Conservation (phyloP, 768 basidiomycete genomes). For the Pleurotus salmoneostramineus region DNA sequence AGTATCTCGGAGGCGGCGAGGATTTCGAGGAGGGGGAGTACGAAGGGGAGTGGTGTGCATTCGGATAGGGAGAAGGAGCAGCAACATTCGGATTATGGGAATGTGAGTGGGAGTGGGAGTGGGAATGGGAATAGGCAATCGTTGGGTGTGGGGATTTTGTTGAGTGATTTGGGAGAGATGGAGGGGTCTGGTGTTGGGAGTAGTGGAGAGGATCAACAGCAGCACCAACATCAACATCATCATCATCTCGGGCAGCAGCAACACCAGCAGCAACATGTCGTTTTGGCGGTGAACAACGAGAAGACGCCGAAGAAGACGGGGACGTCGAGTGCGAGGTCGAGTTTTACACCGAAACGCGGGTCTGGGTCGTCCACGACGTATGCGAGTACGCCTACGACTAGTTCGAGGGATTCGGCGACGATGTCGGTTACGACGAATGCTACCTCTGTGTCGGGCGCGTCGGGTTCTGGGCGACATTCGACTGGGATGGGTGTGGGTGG, state of each 20-base stretch:
- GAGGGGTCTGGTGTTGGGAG: constrained; percentile 38
- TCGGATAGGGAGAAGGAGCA: constrained; percentile 45
- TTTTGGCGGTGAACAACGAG: constrained; percentile 34
- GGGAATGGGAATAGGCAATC: constrained; percentile 27
- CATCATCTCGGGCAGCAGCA: too few species aligned
- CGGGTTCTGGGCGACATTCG: constrained; percentile 59
- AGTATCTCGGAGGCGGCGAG: constrained; percentile 48
- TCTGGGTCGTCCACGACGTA: constrained; percentile 89
- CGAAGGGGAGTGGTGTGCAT: constrained; percentile 20
- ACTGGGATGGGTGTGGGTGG: constrained; percentile 57
- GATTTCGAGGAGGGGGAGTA: constrained; percentile 32
- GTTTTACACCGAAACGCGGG: constrained; percentile 82
- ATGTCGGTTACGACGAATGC: constrained; percentile 75
- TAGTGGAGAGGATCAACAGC: constrained; percentile 42
- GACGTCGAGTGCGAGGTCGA: constrained; percentile 56
- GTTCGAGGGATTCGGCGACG: constrained; percentile 84
- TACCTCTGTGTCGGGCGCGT: constrained; percentile 70
- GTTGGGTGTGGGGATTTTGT: constrained; percentile 27
- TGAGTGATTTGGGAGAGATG: constrained; percentile 33
- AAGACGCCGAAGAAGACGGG: constrained; percentile 67
- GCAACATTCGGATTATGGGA: too few species aligned
- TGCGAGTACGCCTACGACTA: constrained; percentile 71
- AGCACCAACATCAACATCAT: too few species aligned
- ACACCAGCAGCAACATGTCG: constrained; percentile 27
- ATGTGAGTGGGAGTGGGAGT: too few species aligned